Evolutionary conservation across 2,329 filamentous ascomycete species (phyloP), one percentile per base, ranked within the genome.

Genomic region (Diaporthe aspalathi): DNA sequence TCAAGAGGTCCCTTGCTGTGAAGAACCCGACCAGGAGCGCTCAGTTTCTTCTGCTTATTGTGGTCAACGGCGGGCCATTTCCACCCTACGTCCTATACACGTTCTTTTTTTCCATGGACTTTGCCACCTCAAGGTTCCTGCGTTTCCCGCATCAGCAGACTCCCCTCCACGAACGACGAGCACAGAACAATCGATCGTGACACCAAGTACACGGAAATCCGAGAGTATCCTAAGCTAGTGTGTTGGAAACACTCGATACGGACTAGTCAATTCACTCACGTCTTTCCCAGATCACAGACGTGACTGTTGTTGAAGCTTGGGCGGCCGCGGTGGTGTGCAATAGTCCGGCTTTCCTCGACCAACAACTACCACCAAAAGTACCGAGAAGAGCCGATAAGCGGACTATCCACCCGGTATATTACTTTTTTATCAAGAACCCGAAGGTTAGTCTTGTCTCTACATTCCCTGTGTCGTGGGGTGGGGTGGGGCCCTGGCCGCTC

Each of bases 121-220:
- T 65, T 38, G 29, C 60, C 27, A 38, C 47, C 20, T 65, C 60
- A 38, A 24, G 16, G n/a, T 50, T 65, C 49, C 45, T 45, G 60
- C 29, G 14, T 24, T n/a, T 65, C 29, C 60, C 45, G 60, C 60
- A 50, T 14, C n/a, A 38, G 60, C 45, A 50, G 45, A 49, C 22
- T 12, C 56, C 12, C n/a, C n/a, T 35, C 6, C 29, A 50, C n/a
- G 35, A 16, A 22, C 60, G 57, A 63, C 40, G 14, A 49, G 32
- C 35, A 38, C 29, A 35, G 14, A 35, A n/a, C 17, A 24, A 29
- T 65, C n/a, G 7, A 12, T 49, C 27, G 60, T 17, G 29, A 65
- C 14, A 65, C 2, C 60, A 50, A 50, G 60, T 50, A 14, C 29
- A 65, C 60, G 24, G 43, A 14, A 47, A 49, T 20, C 20, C n/a